A percentile compares a stretch with the other conserved stretches of the same genome.
Evolutionary conservation across 768 basidiomycete species (phyloP).

Genomic region (Naganishia friedmannii): DNA sequence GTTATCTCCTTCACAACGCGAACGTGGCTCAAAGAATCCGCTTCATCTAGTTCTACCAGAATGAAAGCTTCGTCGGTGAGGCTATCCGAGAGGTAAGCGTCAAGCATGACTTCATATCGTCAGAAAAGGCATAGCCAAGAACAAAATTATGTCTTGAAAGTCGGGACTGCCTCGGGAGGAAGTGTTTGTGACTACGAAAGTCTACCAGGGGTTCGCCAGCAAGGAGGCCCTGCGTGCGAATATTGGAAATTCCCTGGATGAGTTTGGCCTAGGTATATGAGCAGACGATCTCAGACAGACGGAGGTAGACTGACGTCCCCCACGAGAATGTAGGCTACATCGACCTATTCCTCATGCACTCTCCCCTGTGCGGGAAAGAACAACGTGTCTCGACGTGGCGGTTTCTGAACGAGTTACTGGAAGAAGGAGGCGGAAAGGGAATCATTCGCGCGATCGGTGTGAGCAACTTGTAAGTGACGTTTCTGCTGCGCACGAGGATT

Average conservation of each 20-base stretch:
- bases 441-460: constrained; percentile 71
- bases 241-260: constrained; percentile 20
- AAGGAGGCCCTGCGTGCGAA: constrained; percentile 1
- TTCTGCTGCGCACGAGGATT: background rate
- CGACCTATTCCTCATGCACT: constrained; percentile 77
- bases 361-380: constrained; percentile 64
- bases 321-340: constrained; percentile 57
- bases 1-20: too few relatives aligned
- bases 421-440: constrained; percentile 52
- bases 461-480: constrained; percentile 60
- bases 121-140: constrained; percentile 33
- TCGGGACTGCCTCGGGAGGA: constrained; percentile 55
- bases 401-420: constrained; percentile 64
- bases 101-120: constrained; percentile 45
- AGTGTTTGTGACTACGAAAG: constrained; percentile 67
- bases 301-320: too few relatives aligned
- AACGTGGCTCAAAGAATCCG: background rate
- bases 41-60: constrained; percentile 24
- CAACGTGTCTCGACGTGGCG: constrained; percentile 69
- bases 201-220: constrained; percentile 36
- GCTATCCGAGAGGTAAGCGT: constrained; percentile 27
- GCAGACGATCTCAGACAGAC: background rate
- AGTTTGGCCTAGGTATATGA: constrained; percentile 21
- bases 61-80: constrained; percentile 23
- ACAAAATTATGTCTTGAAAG: constrained; percentile 55